phyloP scores from a whole-genome alignment of 345 rosid genomes.

The Citrus trifoliata region DNA sequence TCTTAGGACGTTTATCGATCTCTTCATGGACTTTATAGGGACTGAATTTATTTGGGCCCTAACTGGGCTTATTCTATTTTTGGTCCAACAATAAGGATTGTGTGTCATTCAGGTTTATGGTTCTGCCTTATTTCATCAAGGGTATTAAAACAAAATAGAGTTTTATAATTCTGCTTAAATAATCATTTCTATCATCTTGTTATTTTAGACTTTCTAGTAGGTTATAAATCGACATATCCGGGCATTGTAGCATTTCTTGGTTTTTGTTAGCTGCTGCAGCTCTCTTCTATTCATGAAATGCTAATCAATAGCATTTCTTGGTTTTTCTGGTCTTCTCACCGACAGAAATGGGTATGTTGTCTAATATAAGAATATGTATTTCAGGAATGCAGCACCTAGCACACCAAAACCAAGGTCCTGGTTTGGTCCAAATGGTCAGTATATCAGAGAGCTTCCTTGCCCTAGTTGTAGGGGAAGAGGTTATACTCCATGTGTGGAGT shows the following conservation, averaged over 20 bases:
- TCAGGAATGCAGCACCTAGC: slow-evolving; percentile 48
- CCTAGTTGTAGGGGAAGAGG: slow-evolving; percentile 95
- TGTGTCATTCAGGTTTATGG: not conserved
- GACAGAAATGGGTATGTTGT: not conserved
- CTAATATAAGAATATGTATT: slow-evolving; percentile 10
- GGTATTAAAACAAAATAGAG: not conserved
- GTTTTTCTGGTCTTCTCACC: not conserved
- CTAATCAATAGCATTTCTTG: not conserved
- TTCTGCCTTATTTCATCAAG: not conserved
- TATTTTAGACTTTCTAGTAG: not conserved
- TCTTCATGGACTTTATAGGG: too few species aligned
- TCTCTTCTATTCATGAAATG: not conserved
- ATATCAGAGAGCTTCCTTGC: slow-evolving; percentile 91
- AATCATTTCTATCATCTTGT: not conserved
- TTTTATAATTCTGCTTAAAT: too few species aligned
- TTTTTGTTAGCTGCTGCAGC: not conserved
- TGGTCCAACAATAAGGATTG: not conserved
- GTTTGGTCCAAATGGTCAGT: slow-evolving; percentile 95
- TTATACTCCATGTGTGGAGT: slow-evolving; percentile 78
- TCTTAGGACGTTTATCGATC: too few species aligned
- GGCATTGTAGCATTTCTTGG: too few species aligned
- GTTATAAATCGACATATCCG: not conserved
- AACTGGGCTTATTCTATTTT: too few species aligned
- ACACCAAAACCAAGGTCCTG: slow-evolving; percentile 70
- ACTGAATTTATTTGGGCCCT: too few species aligned